Base-by-base conservation (phyloP, 2,329 filamentous ascomycete species). In the Sclerotinia subarctica region DNA sequence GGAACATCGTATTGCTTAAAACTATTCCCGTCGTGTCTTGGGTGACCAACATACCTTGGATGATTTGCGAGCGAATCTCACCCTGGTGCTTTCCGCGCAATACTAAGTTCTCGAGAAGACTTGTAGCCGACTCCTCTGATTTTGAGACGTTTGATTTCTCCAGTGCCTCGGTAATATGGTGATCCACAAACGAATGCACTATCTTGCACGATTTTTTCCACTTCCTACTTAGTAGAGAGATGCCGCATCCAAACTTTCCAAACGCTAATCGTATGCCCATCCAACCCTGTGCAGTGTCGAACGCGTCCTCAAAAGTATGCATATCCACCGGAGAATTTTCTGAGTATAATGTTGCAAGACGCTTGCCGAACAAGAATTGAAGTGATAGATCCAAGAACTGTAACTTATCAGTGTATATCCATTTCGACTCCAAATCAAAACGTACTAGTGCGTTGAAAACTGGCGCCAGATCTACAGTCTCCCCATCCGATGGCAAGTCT, bases 11-110 rank as follows among this genome's bases (percentile, higher is more conserved):
- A 26, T 67, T 67, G 21, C 65, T 67, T 4, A 67, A 24, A 19
- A 67, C 47, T 32, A 67, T 63, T 3, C 47, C 47, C 13, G 65
- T 67, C 49, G 65, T 67, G 26, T 67, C 65, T 19, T 67, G 56
- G 0, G 65, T 63, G 1, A 54, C 65, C 13, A 67, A 26, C 47
- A 63, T 67, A 10, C 56, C 57, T 38, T 67, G 47, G 19, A 67
- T 35, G 10, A 67, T 63, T 35, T 67, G 57, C n/a, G 47, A 54
- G 26, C 56, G 57, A 6, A 67, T 67, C 17, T 67, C 65, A 0
- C 10, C 17, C 13, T 8, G 26, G 17, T 21, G 19, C 3, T 24
- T 32, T 19, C 38, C 38, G 21, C 29, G 46, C 24, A 19, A 19
- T 2, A 44, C 17, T 24, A 62, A 29, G 32, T 35, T 53, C 11